Evolutionary conservation across 805 yeast genomes (phyloP), one percentile per base, ranked within the genome.

Genomic region (Helenozyma rhizophorensis): DNA sequence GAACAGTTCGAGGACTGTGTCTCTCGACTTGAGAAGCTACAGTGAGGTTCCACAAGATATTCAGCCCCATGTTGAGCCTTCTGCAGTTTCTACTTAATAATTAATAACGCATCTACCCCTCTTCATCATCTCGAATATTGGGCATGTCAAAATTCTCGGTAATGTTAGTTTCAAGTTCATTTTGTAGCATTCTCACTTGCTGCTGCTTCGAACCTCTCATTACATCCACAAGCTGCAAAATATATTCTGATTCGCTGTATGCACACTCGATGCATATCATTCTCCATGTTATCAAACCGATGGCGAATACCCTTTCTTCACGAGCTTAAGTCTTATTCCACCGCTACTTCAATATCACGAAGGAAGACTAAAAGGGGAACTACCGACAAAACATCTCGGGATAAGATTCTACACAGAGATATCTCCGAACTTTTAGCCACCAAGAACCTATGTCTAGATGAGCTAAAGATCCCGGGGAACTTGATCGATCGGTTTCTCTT

Each of bases 1-100:
- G 32, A 85, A 83, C 48, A 72, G 86, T 30, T 83, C 94, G 4
- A 76, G 70, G 44, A 79, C 87, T 2, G 66, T 86, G 18, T 83
- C 93, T 0, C 56, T 86, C 37, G 90, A 86, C 52, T 67, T 86
- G 48, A 68, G 80, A 38, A 69, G 72, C 9, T 83, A 80, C 31
- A 35, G 40, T 10, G 39, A 33, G n/a, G 32, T 25, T n/a, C 28
- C 37, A 6, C 33, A 28, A 18, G 39, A 39, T 21, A 13, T 32
- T 10, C 15, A 23, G 18, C 13, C 9, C 13, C 35, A 29, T 13
- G 19, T 14, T 11, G 41, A 37, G 22, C 30, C 25, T 25, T 21
- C 31, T 9, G 32, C 27, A 13, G 22, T 8, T 8, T 6, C 19
- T 8, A 8, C 19, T 8, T 17, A 17, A 17, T 17, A 5, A 8